These are phyloP conservation scores for Trametes gibbosa DNA, from an alignment of 768 basidiomycete genomes.

Conservation along the genomic window DNA sequence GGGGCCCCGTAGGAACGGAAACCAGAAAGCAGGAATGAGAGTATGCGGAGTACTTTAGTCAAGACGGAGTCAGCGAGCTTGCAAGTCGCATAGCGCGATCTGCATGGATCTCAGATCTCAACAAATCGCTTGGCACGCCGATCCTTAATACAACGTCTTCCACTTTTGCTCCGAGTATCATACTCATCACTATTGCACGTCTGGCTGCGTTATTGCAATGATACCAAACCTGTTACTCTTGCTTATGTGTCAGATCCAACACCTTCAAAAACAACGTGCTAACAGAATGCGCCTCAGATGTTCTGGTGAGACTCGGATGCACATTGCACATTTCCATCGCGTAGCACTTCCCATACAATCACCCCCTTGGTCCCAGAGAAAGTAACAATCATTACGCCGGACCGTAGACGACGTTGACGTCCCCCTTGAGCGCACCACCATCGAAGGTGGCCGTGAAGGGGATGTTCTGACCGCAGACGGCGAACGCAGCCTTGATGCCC, in stretches of 20 bases:
- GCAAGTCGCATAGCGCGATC: background rate
- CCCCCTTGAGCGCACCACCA: constrained; percentile 25
- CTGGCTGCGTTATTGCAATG: too few relatives aligned
- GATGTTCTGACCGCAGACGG: constrained; percentile 26
- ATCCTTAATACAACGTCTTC: background rate
- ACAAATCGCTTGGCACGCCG: background rate
- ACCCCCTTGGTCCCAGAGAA: background rate
- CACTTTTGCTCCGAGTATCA: too few relatives aligned
- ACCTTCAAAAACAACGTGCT: background rate
- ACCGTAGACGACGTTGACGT: constrained; percentile 21
- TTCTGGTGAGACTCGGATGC: background rate
- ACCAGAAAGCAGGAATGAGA: background rate
- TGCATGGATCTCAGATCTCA: background rate
- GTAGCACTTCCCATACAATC: background rate
- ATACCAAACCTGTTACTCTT: too few relatives aligned
- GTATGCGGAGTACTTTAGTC: background rate
- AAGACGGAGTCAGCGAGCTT: too few relatives aligned
- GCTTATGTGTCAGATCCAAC: too few relatives aligned
- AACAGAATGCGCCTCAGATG: too few relatives aligned
- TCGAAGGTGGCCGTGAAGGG: constrained; percentile 27
- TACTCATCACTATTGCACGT: too few relatives aligned
- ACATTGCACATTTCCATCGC: background rate
- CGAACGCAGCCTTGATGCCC: constrained; percentile 28
- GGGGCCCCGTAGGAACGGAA: background rate
- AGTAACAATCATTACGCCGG: background rate